These are phyloP conservation scores for Boletus barrowsii DNA, from an alignment of 768 basidiomycete species.

Conservation along the genomic window DNA sequence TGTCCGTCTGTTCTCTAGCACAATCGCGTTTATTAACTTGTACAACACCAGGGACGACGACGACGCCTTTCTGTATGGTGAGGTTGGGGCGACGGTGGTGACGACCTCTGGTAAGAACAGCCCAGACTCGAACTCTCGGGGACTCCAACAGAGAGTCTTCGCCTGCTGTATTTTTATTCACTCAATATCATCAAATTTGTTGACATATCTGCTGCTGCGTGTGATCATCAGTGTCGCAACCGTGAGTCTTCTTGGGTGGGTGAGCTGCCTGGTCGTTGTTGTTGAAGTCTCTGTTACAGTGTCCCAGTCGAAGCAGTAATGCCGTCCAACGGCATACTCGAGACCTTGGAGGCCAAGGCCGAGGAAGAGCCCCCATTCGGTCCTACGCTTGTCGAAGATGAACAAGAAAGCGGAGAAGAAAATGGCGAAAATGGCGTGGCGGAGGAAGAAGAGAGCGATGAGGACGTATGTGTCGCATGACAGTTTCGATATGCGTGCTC, in stretches of 20 bases:
- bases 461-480: conserved; percentile 39
- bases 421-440: conserved; percentile 34
- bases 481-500: not conserved
- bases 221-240: conserved; percentile 55
- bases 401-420: conserved; percentile 25
- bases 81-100: conserved; percentile 37
- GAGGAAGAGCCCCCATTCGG: conserved; percentile 36
- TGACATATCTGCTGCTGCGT: conserved; percentile 35
- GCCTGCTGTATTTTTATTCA: conserved; percentile 31
- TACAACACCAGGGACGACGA: conserved; percentile 62
- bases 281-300: conserved; percentile 25
- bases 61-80: conserved; percentile 77
- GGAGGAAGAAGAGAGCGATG: conserved; percentile 45
- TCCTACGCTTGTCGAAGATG: conserved; percentile 18
- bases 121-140: conserved; percentile 24
- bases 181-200: conserved; percentile 40
- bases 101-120: conserved; percentile 47
- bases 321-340: conserved; percentile 47
- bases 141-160: conserved; percentile 27
- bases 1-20: conserved; percentile 26
- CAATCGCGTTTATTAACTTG: conserved; percentile 26
- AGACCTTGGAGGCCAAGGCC: conserved; percentile 47
- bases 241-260: conserved; percentile 50
- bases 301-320: conserved; percentile 41
- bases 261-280: conserved; percentile 21